Conservation (phyloP, 2,329 filamentous ascomycete genomes). For the Thelonectria rubi region DNA sequence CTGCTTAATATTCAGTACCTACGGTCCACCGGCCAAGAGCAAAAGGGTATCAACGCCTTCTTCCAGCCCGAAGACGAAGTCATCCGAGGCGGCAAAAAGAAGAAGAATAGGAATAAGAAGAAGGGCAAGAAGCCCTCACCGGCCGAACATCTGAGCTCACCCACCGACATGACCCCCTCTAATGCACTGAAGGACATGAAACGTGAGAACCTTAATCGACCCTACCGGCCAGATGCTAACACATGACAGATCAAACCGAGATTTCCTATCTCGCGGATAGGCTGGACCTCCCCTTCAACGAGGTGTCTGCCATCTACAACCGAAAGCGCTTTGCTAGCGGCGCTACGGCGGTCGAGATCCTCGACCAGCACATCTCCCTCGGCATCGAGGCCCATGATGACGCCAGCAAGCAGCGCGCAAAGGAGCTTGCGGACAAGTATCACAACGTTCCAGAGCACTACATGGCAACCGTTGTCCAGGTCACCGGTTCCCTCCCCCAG, state of each 20-base stretch:
- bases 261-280: slow-evolving; percentile 56
- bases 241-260: slow-evolving; percentile 48
- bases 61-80: slow-evolving; percentile 59
- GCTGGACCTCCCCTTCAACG: slow-evolving; percentile 52
- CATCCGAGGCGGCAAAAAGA: slow-evolving; percentile 50
- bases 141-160: slow-evolving; percentile 19
- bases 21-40: slow-evolving; percentile 68
- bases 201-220: slow-evolving; percentile 35
- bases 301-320: slow-evolving; percentile 53
- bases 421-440: slow-evolving; percentile 50
- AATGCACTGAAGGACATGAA: slow-evolving; percentile 42
- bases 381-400: slow-evolving; percentile 47
- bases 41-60: slow-evolving; percentile 86
- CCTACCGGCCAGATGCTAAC: neutral
- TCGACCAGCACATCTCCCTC: slow-evolving; percentile 54
- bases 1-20: slow-evolving; percentile 83
- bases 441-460: slow-evolving; percentile 55
- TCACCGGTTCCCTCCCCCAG: slow-evolving; percentile 47
- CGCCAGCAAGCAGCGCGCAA: slow-evolving; percentile 42
- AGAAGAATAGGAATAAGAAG: slow-evolving; percentile 51
- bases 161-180: slow-evolving; percentile 26
- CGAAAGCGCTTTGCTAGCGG: slow-evolving; percentile 51
- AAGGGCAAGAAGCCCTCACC: slow-evolving; percentile 36
- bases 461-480: slow-evolving; percentile 53
- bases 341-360: slow-evolving; percentile 52